Evolutionary conservation across 768 basidiomycete genomes (phyloP), one percentile per base, ranked within the genome.

Genomic region (Termitomyces bulborhizus): DNA sequence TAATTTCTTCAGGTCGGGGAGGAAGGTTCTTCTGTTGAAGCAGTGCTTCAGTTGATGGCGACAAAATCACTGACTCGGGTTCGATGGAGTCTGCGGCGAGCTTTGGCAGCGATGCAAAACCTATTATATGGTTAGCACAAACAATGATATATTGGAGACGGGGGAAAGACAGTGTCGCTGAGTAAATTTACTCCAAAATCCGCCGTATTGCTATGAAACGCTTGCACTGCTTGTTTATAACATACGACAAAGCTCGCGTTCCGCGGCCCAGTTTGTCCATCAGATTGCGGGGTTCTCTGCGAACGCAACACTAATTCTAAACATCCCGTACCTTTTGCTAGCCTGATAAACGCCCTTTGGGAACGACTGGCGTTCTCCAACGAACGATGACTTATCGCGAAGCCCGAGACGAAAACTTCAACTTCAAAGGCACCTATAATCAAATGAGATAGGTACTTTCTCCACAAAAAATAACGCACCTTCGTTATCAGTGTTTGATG

Each of bases 401-500:
- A 91, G 0, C 93, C 93, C 13, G 90, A 89, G 7, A 92, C 73
- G 46, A 83, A 86, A 0, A 93, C 71, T 42, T 87, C 83, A 3
- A 94, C 68, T 50, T 86, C 82, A 60, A 91, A 93, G 3, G 82
- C 69, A 42, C 72, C 83, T 81, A 53, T 3, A 18, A 51, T 42
- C 47, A 40, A 12, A 42, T 16, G 34, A 27, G 34, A 51, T 29
- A 7, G 4, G 4, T 15, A 16, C 24, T 37, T 27, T 7, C 21
- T 4, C 41, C 15, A 7, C 12, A 48, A 37, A 41, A 4, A 16
- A 16, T 63, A 18, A 71, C 69, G 59, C 47, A 68, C 71, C 63
- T 62, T 66, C 64, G 46, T 49, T 54, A 41, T 62, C 53, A 18
- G 41, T 58, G 16, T 21, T 50, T 46, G 42, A 61, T 40, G 58